These are phyloP conservation scores for Lecanicillium sp. DNA, from an alignment of 2,329 filamentous ascomycete genomes.

Conservation along the genomic window DNA sequence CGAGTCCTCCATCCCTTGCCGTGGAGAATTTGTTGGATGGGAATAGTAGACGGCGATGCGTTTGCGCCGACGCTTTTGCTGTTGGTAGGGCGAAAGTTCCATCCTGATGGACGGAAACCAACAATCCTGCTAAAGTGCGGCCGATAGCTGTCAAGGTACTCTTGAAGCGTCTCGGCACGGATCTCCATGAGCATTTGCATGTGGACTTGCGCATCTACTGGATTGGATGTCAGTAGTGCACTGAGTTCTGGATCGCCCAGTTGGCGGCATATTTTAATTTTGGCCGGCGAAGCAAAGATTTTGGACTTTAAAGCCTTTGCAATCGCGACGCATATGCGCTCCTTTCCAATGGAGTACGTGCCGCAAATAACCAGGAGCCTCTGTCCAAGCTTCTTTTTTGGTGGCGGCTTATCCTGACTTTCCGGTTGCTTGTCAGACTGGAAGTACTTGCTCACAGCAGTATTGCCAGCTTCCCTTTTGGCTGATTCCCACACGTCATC, in stretches of 20 bases:
- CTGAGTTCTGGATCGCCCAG: conserved; percentile 80
- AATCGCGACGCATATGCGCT: conserved; percentile 89
- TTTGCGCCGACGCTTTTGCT: conserved; percentile 47
- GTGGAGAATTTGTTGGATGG: conserved; percentile 45
- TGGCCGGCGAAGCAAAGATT: conserved; percentile 78
- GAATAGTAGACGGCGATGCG: conserved; percentile 39
- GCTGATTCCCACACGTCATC: conserved; percentile 40
- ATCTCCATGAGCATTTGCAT: conserved; percentile 97
- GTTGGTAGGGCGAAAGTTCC: conserved; percentile 74
- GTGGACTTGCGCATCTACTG: conserved; percentile 84
- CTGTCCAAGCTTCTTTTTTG: conserved; percentile 25
- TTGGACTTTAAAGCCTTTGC: conserved; percentile 78
- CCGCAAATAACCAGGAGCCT: conserved; percentile 87
- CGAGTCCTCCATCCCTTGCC: conserved; percentile 64
- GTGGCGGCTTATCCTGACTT: conserved; percentile 13
- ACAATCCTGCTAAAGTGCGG: conserved; percentile 80
- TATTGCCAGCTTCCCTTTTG: conserved; percentile 30
- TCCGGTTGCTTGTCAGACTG: conserved; percentile 19
- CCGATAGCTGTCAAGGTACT: conserved; percentile 75
- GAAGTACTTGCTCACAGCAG: conserved; percentile 47
- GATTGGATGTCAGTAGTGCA: conserved; percentile 69
- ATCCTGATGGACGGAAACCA: conserved; percentile 86
- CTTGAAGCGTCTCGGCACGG: conserved; percentile 79
- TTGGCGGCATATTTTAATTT: conserved; percentile 76
- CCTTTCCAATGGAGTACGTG: conserved; percentile 97